Conservation (phyloP, 345 rosid genomes). For the Reutealis trisperma region DNA sequence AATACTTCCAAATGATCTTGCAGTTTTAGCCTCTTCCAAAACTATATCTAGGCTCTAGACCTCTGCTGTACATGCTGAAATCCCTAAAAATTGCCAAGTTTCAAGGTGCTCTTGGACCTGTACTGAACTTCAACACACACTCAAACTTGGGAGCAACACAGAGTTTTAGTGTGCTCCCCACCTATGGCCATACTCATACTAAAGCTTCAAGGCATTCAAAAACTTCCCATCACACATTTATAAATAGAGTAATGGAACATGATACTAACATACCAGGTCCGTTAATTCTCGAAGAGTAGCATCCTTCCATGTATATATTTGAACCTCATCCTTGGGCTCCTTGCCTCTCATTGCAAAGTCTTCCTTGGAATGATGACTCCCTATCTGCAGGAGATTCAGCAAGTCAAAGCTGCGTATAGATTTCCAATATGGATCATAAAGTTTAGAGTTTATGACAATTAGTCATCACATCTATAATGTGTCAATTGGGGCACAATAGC, state of each 20-base stretch:
- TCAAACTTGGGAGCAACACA: background rate
- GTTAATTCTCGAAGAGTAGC: conserved; percentile 88
- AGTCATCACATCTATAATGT: background rate
- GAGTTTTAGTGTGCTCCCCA: background rate
- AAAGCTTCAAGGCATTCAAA: background rate
- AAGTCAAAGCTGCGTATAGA: background rate
- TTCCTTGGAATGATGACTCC: conserved; percentile 77
- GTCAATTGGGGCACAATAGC: background rate
- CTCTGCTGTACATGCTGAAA: background rate
- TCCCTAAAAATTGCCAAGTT: background rate
- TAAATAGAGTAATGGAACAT: background rate
- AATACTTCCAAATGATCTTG: background rate
- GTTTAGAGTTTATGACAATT: background rate
- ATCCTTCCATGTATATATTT: conserved; percentile 96
- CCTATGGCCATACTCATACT: background rate
- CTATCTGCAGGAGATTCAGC: conserved; percentile 48
- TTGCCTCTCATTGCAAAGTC: conserved; percentile 95
- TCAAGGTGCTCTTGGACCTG: too few relatives aligned
- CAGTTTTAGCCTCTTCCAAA: background rate
- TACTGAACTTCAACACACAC: too few relatives aligned
- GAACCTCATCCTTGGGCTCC: conserved; percentile 97
- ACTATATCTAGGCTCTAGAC: background rate
- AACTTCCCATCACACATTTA: background rate
- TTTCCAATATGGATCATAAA: background rate
- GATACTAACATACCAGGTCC: conserved; percentile 59